Conservation (phyloP, 306 rosid genomes). For the Canavalia gladiata region DNA sequence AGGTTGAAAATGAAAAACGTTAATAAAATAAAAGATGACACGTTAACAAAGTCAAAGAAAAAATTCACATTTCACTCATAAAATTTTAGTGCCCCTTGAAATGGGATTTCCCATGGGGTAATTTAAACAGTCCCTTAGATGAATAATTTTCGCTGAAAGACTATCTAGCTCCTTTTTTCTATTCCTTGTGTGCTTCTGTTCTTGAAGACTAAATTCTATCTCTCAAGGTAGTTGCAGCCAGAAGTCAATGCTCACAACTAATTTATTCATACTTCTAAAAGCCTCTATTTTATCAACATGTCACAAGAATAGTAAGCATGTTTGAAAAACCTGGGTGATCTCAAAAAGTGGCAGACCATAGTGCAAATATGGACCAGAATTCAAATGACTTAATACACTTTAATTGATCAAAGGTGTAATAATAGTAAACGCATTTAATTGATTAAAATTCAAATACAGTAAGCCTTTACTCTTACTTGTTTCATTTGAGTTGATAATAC, state of each 20-base stretch:
- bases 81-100: no score
- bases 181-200: conserved; percentile 4
- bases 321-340: conserved; percentile 12
- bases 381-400: conserved; percentile 37
- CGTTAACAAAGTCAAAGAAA: no score
- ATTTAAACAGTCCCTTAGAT: no score
- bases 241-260: background rate
- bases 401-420: conserved; percentile 10
- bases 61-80: no score
- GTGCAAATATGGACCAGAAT: conserved; percentile 11
- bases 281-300: conserved; percentile 31
- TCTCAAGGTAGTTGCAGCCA: background rate
- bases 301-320: background rate
- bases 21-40: no score
- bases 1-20: no score
- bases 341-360: conserved; percentile 22
- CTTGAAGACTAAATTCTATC: conserved; percentile 8
- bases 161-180: background rate
- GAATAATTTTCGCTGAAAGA: no score
- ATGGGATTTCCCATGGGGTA: no score
- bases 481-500: conserved; percentile 36
- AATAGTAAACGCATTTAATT: conserved; percentile 7
- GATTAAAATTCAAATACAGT: conserved; percentile 26
- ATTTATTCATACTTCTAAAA: conserved; percentile 5
- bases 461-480: conserved; percentile 41